These are phyloP conservation scores for Cyathus striatus DNA, from an alignment of 768 basidiomycete genomes.

Conservation along the genomic window DNA sequence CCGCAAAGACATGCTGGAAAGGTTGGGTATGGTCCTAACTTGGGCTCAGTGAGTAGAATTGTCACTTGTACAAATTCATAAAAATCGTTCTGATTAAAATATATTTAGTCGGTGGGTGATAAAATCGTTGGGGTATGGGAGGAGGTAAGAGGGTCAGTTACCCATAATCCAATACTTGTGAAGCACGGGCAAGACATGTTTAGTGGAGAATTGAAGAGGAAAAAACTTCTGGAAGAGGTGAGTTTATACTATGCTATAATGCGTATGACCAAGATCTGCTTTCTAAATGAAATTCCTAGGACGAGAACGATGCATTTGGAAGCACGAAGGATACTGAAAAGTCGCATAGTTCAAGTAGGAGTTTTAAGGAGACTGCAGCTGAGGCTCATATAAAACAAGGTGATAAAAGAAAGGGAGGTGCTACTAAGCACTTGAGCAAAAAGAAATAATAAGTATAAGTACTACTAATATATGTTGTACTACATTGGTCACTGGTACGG, in stretches of 20 bases:
- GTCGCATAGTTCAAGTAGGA: too few species aligned
- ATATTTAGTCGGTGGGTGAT: conserved; percentile 24
- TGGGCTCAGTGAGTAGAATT: conserved; percentile 21
- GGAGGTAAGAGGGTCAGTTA: conserved; percentile 27
- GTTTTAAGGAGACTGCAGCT: too few species aligned
- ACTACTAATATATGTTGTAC: too few species aligned
- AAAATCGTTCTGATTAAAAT: background rate
- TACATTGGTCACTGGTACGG: too few species aligned
- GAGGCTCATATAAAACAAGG: too few species aligned
- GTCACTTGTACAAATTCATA: background rate
- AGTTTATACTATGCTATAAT: background rate
- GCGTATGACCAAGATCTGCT: too few species aligned
- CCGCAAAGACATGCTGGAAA: conserved; percentile 32
- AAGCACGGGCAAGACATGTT: conserved; percentile 23
- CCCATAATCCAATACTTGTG: conserved; percentile 12
- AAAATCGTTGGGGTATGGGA: conserved; percentile 27
- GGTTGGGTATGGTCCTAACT: conserved; percentile 33
- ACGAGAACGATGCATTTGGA: background rate
- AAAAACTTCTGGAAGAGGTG: conserved; percentile 19
- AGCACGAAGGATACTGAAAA: background rate
- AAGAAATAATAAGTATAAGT: too few species aligned
- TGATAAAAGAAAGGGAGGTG: too few species aligned
- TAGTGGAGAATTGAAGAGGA: conserved; percentile 26
- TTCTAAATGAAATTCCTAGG: background rate
- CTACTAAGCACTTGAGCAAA: too few species aligned